These are phyloP conservation scores for Tranzscheliella williamsii DNA, from an alignment of 1,284 basidiomycete genomes.

Conservation along the genomic window DNA sequence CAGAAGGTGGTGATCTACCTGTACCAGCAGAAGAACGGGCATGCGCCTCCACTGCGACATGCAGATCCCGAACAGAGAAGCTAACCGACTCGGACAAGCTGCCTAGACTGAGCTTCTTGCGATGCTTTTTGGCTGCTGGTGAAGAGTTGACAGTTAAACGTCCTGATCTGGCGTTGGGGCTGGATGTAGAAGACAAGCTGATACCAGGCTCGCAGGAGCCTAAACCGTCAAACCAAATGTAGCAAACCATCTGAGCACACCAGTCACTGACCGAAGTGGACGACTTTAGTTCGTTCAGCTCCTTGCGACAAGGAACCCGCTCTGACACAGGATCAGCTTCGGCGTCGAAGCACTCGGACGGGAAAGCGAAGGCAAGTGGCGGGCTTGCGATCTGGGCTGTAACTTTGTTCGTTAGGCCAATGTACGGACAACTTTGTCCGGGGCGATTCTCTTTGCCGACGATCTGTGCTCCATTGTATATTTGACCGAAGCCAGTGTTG, in stretches of 20 bases:
- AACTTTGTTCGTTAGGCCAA: too few species aligned
- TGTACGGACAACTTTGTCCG: too few species aligned
- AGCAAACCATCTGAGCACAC: conserved; percentile 55
- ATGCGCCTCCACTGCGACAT: conserved; percentile 35
- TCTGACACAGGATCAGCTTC: too few species aligned
- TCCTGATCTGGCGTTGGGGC: conserved; percentile 5
- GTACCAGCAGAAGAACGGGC: conserved; percentile 22
- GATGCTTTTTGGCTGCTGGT: conserved; percentile 23
- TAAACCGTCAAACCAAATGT: conserved; percentile 54
- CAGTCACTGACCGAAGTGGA: conserved; percentile 44
- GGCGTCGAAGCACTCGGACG: too few species aligned
- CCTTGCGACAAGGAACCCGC: too few species aligned
- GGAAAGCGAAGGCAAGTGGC: too few species aligned
- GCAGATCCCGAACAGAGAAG: conserved; percentile 30
- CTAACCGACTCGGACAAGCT: conserved; percentile 35
- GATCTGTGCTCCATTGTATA: too few species aligned
- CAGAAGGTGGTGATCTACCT: conserved; percentile 15
- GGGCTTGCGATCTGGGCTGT: too few species aligned
- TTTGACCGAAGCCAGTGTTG: too few species aligned
- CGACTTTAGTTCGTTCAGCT: conserved; percentile 32
- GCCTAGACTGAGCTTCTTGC: conserved; percentile 38
- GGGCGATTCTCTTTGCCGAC: too few species aligned
- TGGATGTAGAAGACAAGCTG: conserved; percentile 9
- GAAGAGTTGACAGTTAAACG: conserved; percentile 12
- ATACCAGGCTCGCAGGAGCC: conserved; percentile 20